Evolutionary conservation across 2,329 filamentous ascomycete genomes (phyloP).

Genomic region (Trichoderma sp.): DNA sequence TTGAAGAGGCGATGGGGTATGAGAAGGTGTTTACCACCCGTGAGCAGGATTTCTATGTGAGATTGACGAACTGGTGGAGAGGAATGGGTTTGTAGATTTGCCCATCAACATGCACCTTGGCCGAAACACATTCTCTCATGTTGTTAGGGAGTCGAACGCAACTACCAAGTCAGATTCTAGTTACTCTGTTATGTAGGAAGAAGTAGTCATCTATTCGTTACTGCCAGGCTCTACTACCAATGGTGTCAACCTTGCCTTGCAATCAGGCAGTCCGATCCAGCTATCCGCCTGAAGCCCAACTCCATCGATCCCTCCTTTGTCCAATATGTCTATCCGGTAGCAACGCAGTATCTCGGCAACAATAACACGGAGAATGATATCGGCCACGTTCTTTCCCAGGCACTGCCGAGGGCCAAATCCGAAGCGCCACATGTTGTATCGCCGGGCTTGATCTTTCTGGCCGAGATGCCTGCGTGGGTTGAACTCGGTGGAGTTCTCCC

Average conservation of each 20-base stretch:
- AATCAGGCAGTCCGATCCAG: conserved; percentile 25
- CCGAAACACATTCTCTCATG: no score
- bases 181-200: neutral
- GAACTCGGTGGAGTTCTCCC: conserved; percentile 7
- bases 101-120: neutral
- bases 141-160: no score
- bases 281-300: conserved; percentile 24
- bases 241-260: neutral
- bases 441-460: neutral
- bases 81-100: neutral
- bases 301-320: neutral
- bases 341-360: conserved; percentile 4
- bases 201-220: neutral
- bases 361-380: conserved; percentile 19
- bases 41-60: neutral
- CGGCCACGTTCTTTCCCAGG: conserved; percentile 23
- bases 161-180: no score
- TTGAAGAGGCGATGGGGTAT: conserved; percentile 21
- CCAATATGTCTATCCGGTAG: neutral
- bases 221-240: neutral
- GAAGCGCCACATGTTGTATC: conserved; percentile 28
- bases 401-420: conserved; percentile 27
- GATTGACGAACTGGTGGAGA: neutral
- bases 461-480: conserved; percentile 11
- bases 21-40: neutral